phyloP scores from a whole-genome alignment of 495 filamentous ascomycete genomes.

The Chlorociboria aeruginascens region DNA sequence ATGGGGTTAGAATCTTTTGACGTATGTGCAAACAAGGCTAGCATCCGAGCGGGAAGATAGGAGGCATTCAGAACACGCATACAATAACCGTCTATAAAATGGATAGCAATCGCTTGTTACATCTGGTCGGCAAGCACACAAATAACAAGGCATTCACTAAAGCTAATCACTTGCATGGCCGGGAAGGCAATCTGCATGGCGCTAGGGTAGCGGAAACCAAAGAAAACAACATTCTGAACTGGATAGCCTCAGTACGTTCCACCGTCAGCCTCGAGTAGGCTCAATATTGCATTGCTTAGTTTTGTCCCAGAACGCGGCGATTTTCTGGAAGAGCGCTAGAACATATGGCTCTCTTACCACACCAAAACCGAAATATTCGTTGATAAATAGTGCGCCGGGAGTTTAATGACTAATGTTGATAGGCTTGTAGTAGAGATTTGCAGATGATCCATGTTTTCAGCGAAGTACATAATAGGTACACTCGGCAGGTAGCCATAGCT shows the following conservation, averaged over 20 bases:
- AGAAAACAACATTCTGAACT: neutral
- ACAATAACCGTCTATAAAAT: neutral
- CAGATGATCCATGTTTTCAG: too few relatives aligned
- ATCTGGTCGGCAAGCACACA: neutral
- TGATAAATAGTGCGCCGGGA: neutral
- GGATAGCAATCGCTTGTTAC: slow-evolving; percentile 14
- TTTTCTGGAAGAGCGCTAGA: slow-evolving; percentile 16
- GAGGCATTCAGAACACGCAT: neutral
- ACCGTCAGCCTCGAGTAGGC: slow-evolving; percentile 15
- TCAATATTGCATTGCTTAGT: slow-evolving; percentile 5
- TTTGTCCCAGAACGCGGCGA: neutral
- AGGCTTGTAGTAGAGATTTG: too few relatives aligned
- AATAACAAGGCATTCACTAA: slow-evolving; percentile 1
- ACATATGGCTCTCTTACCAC: neutral
- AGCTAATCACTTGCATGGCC: neutral
- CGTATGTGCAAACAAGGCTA: slow-evolving; percentile 17
- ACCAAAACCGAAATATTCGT: neutral
- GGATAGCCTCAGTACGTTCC: slow-evolving; percentile 1
- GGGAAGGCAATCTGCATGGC: slow-evolving; percentile 9
- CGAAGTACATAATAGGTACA: neutral
- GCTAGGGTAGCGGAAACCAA: slow-evolving; percentile 7
- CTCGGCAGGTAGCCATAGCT: slow-evolving; percentile 10
- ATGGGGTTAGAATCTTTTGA: slow-evolving; percentile 16
- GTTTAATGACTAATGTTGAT: too few relatives aligned
- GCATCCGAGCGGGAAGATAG: slow-evolving; percentile 12